These are phyloP conservation scores for Corylus avellana DNA, from an alignment of 306 rosid species.

Conservation along the genomic window DNA sequence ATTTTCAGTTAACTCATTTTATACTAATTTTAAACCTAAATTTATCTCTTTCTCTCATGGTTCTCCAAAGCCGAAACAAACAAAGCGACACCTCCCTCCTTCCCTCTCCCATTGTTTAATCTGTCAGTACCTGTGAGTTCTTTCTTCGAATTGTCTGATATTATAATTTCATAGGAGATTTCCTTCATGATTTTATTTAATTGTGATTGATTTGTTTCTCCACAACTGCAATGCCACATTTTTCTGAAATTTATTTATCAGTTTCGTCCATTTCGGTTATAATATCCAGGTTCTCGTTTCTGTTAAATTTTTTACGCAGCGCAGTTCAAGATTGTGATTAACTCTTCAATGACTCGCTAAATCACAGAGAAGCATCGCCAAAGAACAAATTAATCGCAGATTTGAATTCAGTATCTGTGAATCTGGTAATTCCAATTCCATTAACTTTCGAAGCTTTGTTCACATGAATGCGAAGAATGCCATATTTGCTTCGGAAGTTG, in stretches of 20 bases:
- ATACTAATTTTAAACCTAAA: no score
- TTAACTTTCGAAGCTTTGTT: neutral
- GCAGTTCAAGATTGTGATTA: neutral
- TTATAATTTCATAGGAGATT: neutral
- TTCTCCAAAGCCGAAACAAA: no score
- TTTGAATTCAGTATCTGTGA: neutral
- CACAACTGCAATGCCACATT: neutral
- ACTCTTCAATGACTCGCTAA: neutral
- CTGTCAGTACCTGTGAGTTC: slow-evolving; percentile 7
- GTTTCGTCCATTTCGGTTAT: neutral
- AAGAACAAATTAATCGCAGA: neutral
- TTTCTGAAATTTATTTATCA: neutral
- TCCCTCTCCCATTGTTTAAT: neutral
- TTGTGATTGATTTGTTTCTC: neutral
- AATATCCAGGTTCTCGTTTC: neutral
- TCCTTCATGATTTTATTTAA: neutral
- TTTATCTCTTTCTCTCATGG: no score
- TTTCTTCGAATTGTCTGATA: neutral
- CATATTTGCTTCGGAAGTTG: slow-evolving; percentile 31
- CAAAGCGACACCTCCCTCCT: no score
- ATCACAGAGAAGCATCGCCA: neutral
- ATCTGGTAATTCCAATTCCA: neutral
- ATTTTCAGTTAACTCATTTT: no score
- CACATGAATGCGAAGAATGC: slow-evolving; percentile 29
- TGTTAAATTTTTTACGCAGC: neutral